Percentiles rank a stretch among this genome's conserved stretches.
These are phyloP conservation scores for Aphanomyces stellatus DNA, from an alignment of 352 stramenopile genomes.

Conservation along the genomic window DNA sequence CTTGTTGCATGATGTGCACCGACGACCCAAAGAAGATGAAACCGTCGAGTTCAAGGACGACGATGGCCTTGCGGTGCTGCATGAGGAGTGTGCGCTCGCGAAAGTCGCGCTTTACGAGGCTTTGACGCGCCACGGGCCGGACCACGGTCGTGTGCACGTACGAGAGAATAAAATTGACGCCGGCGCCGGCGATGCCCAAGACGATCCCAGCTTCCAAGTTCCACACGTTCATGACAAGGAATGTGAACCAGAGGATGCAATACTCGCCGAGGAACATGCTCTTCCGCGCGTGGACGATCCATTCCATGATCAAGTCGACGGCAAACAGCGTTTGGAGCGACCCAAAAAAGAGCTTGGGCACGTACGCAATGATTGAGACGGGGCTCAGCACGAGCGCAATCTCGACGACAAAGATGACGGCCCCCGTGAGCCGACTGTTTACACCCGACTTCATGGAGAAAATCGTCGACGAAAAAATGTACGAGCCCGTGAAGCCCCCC, in stretches of 20 bases:
- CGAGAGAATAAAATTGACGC: slow-evolving; percentile 83
- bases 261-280: slow-evolving; percentile 89
- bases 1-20: slow-evolving; percentile 84
- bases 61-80: slow-evolving; percentile 61
- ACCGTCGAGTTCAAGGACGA: slow-evolving; percentile 74
- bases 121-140: slow-evolving; percentile 68
- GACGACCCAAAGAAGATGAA: slow-evolving; percentile 85
- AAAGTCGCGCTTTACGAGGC: slow-evolving; percentile 67
- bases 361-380: slow-evolving; percentile 91
- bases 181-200: slow-evolving; percentile 83
- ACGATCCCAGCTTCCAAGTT: slow-evolving; percentile 94
- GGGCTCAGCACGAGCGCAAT: slow-evolving; percentile 76
- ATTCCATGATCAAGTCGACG: slow-evolving; percentile 96
- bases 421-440: slow-evolving; percentile 54
- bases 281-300: slow-evolving; percentile 84
- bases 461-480: slow-evolving; percentile 98
- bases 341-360: slow-evolving; percentile 98
- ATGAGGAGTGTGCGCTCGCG: slow-evolving; percentile 63
- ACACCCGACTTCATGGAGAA: slow-evolving; percentile 77
- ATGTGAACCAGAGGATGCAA: slow-evolving; percentile 90
- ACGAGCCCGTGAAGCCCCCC: slow-evolving; percentile 97
- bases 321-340: slow-evolving; percentile 95
- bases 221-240: slow-evolving; percentile 89
- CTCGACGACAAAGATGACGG: slow-evolving; percentile 73
- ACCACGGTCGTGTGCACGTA: slow-evolving; percentile 66